Conservation (phyloP, 331 rosid species). For the Acacia pycnantha region DNA sequence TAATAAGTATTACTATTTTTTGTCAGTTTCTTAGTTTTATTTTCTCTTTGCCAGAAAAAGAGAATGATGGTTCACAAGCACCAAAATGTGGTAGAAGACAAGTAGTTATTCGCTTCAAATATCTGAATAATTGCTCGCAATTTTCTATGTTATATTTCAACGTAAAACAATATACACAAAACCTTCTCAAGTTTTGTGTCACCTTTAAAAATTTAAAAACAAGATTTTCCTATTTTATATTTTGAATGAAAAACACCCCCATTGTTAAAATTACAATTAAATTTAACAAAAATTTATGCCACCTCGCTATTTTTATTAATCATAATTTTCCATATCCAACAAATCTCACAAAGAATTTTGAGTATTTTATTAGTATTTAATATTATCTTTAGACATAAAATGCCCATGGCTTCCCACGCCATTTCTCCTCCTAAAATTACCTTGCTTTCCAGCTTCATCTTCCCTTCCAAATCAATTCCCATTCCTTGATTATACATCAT, state of each 20-base stretch:
- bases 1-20: neutral
- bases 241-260: neutral
- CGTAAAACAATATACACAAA: too few relatives aligned
- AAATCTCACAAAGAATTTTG: neutral
- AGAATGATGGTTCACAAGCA: neutral
- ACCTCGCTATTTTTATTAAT: neutral
- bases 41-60: neutral
- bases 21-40: neutral
- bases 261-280: too few relatives aligned
- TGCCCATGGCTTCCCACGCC: neutral
- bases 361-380: too few relatives aligned
- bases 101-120: neutral
- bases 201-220: neutral
- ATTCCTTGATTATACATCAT: neutral
- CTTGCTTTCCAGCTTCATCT: neutral
- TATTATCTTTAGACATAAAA: too few relatives aligned
- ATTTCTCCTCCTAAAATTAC: neutral
- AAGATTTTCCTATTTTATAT: neutral
- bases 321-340: neutral
- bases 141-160: neutral
- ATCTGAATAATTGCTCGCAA: neutral
- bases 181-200: neutral
- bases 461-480: neutral
- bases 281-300: neutral
- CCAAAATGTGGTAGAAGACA: neutral